A percentile compares a stretch with the other conserved stretches of the same genome.
Evolutionary conservation across 257 asterid species (phyloP).

Genomic region (Sherardia arvensis): DNA sequence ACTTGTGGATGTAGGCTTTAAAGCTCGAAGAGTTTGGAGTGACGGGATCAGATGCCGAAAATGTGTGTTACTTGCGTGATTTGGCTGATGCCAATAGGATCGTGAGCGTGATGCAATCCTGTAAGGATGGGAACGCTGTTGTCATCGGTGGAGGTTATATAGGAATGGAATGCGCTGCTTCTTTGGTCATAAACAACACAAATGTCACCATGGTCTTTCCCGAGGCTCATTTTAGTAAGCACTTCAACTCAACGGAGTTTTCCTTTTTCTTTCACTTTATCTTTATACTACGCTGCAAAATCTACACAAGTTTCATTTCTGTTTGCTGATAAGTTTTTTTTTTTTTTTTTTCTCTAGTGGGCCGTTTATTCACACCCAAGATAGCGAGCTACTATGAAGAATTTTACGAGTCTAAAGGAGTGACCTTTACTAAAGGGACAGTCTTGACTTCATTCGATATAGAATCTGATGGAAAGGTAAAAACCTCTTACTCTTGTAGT

Average conservation of each 20-base stretch:
- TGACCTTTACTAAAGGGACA: conserved; percentile 81
- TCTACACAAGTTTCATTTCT: not conserved
- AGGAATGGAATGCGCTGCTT: conserved; percentile 93
- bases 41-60: conserved; percentile 59
- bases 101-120: conserved; percentile 51
- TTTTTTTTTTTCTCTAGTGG: conserved; percentile 47
- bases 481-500: not conserved
- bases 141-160: conserved; percentile 90
- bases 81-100: conserved; percentile 77
- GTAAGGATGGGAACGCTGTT: conserved; percentile 66
- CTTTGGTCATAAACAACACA: conserved; percentile 68
- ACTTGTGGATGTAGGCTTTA: conserved; percentile 46
- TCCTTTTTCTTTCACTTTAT: not conserved
- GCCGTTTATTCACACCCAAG: conserved; percentile 77
- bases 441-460: conserved; percentile 82
- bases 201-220: conserved; percentile 86
- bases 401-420: conserved; percentile 86
- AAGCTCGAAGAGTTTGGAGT: conserved; percentile 95
- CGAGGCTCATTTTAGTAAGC: conserved; percentile 79
- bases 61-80: conserved; percentile 69
- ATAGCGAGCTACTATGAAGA: conserved; percentile 87
- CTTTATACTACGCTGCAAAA: not conserved
- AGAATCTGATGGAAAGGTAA: conserved; percentile 72
- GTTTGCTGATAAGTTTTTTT: not conserved
- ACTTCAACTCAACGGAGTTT: not conserved